A percentile compares a stretch with the other conserved stretches of the same genome.
Evolutionary conservation across 108 stramenopile genomes (phyloP).

Genomic region (Poteriospumella lacustris): DNA sequence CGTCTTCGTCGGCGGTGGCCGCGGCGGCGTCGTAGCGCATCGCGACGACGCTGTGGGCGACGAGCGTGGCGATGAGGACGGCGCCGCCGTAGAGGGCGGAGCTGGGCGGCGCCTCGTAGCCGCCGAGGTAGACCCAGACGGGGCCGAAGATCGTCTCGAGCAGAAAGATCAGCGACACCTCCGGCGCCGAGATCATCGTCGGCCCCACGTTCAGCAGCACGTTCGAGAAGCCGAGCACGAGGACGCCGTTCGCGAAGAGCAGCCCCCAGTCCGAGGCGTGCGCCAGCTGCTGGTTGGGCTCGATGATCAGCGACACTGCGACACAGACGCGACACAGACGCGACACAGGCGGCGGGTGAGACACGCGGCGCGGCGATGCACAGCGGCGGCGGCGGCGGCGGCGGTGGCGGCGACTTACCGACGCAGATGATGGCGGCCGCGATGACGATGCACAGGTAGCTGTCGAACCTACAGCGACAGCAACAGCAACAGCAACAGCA

Average conservation of each 20-base stretch:
- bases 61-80: not conserved
- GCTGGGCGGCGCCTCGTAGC: conserved; percentile 4
- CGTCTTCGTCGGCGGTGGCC: too few relatives aligned
- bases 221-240: not conserved
- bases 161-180: not conserved
- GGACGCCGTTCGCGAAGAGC: not conserved
- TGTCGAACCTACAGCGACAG: too few relatives aligned
- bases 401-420: too few relatives aligned
- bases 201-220: not conserved
- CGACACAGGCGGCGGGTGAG: too few relatives aligned
- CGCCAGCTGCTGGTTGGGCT: not conserved
- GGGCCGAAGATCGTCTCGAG: conserved; percentile 8
- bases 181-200: not conserved
- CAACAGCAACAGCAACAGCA: too few relatives aligned
- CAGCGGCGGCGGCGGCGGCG: too few relatives aligned
- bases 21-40: too few relatives aligned
- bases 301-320: not conserved
- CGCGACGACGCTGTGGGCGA: not conserved
- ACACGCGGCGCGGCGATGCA: too few relatives aligned
- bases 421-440: too few relatives aligned
- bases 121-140: not conserved
- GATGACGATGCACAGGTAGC: too few relatives aligned
- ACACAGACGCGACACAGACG: too few relatives aligned
- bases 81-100: not conserved
- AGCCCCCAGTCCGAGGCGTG: not conserved